Evolutionary conservation across 2,329 filamentous ascomycete species (phyloP), one percentile per base, ranked within the genome.

Genomic region (Nemania bipapillata): DNA sequence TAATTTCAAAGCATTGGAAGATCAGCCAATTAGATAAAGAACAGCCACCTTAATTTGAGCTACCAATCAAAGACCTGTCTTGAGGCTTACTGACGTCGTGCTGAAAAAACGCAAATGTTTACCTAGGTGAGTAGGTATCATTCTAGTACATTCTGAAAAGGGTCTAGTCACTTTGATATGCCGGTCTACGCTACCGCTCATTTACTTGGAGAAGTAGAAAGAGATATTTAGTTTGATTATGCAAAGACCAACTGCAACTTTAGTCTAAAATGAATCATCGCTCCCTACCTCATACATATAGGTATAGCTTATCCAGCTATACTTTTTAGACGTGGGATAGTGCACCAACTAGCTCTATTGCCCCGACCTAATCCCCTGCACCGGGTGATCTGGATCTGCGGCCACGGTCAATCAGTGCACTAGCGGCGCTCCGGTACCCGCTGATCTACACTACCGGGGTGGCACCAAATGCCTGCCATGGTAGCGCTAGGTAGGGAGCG

Each of bases 401-500:
- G 50, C 17, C 37, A 45, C 35, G 22, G 45, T 11, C 12, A 45
- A 45, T 15, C 15, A n/a, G 15, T 17, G 20, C 17, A 20, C 17
- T 45, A 20, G 40, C 40, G 17, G 17, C 40, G n/a, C 17, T 45
- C 17, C 42, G 47, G 32, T 47, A 32, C 45, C 62, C 62, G 35
- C 55, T 61, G 63, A 66, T 66, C 63, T 66, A 24, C 63, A 50
- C 63, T 59, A 59, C 37, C 24, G 50, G 52, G 40, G 40, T 45
- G 20, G 40, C 40, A 17, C 40, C 17, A 45, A n/a, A 45, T 45
- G 20, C 30, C 30, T 4, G 30, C 9, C 30, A 4, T 4, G 30
- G 9, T 32, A 32, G 30, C n/a, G n/a, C n/a, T 32, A 32, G 30
- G 4, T 32, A 9, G 4, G 4, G 4, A 32, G 30, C 30, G 30